A percentile compares a stretch with the other conserved stretches of the same genome.
phyloP scores from a whole-genome alignment of 805 yeast species.

The Middelhovenomyces tepae region DNA sequence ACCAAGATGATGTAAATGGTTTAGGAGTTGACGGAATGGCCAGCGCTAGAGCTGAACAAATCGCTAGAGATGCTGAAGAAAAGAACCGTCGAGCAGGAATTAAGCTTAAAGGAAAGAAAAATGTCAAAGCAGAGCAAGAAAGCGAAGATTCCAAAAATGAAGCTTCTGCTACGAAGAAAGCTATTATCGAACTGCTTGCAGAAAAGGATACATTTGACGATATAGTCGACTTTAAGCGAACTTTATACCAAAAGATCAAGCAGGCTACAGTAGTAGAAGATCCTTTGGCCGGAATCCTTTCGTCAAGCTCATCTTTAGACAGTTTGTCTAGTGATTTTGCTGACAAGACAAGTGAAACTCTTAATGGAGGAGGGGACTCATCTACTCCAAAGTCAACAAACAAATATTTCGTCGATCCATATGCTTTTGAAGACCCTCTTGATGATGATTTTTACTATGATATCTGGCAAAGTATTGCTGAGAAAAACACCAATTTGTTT shows the following conservation, averaged over 20 bases:
- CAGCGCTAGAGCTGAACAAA: constrained; percentile 20
- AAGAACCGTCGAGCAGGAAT: no score
- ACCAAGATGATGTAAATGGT: constrained; percentile 68
- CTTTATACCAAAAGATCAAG: background rate
- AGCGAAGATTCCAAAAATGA: background rate
- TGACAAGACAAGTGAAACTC: constrained; percentile 3
- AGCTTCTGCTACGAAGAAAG: background rate
- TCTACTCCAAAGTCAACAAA: no score
- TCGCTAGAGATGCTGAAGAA: no score
- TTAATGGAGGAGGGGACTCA: constrained; percentile 18
- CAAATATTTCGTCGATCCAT: constrained; percentile 66
- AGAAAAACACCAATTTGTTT: constrained; percentile 72
- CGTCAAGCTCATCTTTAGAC: constrained; percentile 13
- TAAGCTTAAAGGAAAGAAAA: no score
- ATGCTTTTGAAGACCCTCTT: constrained; percentile 79
- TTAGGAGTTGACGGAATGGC: constrained; percentile 60
- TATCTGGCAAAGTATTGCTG: constrained; percentile 70
- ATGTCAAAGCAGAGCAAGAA: constrained; percentile 3
- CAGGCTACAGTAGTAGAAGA: background rate
- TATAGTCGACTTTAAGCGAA: constrained; percentile 2
- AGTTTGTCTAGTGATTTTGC: constrained; percentile 4
- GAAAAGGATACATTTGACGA: constrained; percentile 1
- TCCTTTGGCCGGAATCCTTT: constrained; percentile 13
- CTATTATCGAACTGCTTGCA: constrained; percentile 1
- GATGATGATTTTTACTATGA: constrained; percentile 77